Base-by-base conservation (phyloP, 2,329 filamentous ascomycete species). In the Fusarium odoratissimum region DNA sequence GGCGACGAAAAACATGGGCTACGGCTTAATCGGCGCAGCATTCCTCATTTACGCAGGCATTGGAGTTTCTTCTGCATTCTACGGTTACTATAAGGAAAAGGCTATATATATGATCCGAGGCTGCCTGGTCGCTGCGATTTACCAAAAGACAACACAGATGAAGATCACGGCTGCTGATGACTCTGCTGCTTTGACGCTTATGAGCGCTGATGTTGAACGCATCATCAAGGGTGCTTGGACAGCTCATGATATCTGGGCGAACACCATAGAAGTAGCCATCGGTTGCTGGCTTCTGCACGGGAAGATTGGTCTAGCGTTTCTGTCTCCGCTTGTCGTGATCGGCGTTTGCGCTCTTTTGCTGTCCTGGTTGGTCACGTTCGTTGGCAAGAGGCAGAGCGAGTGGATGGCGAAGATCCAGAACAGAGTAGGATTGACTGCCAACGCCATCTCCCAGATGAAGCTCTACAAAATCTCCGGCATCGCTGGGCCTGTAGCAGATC, bases 131-230 rank as follows among this genome's bases (percentile, higher is more conserved):
- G 71, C 79, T 0, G 77, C 75, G 6, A 76, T 84, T 4, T 84
- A 83, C 51, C 69, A 67, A 16, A 80, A 83, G 64, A 81, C 80
- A 2, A 79, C 78, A 0, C 69, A 71, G 19, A 69, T 81, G n/a
- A 79, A 79, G 11, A 62, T 81, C 6, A 79, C 78, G 0, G 73
- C 77, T 0, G 76, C 80, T 6, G 80, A 83, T 38, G 80, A 84
- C n/a, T 79, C 82, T 6, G 82, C 83, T 0, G 80, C 84, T 0
- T 69, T 87, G 46, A 86, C 85, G 0, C 78, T 87, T 6, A 87
- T 87, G 85, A 85, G 81, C 61, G 81, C 83, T 7, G 86, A 88
- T 52, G 78, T 86, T 14, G 85, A 86, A 63, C 79, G 82, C 9
- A 81, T 86, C 6, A 74, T 79, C 4, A 48, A 72, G 1, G 84